phyloP scores from a whole-genome alignment of 768 basidiomycete genomes.

The Mycena metata region DNA sequence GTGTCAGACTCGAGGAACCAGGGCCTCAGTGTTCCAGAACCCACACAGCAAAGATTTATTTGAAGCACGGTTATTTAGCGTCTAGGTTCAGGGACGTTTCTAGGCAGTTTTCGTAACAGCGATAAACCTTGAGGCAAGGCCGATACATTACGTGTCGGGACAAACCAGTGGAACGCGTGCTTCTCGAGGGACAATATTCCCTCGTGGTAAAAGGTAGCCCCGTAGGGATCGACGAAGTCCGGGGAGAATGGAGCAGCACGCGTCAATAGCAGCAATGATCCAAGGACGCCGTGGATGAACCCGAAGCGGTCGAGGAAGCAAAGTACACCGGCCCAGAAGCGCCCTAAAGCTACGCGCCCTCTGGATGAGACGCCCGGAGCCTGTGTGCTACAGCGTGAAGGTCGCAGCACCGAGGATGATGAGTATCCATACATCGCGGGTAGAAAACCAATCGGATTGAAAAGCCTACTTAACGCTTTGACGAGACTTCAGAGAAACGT shows the following conservation, averaged over 20 bases:
- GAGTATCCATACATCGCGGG: conserved; percentile 27
- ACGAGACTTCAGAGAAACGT: conserved; percentile 23
- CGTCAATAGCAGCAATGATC: conserved; percentile 8
- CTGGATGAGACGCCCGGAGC: conserved; percentile 19
- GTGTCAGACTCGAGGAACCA: conserved; percentile 13
- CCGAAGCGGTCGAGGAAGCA: conserved; percentile 14
- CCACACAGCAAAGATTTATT: background rate
- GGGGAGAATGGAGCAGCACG: conserved; percentile 1
- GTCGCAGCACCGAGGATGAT: conserved; percentile 25
- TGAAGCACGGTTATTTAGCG: conserved; percentile 23
- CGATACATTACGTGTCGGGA: conserved; percentile 22
- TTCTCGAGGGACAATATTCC: conserved; percentile 1
- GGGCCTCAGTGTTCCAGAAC: conserved; percentile 10
- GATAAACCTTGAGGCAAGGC: conserved; percentile 21
- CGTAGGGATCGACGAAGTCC: conserved; percentile 7
- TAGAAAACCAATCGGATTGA: conserved; percentile 24
- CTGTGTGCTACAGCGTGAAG: conserved; percentile 14
- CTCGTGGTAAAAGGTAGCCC: conserved; percentile 3
- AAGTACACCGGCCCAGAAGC: conserved; percentile 21
- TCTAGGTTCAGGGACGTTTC: conserved; percentile 19
- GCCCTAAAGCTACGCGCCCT: conserved; percentile 22
- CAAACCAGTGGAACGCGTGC: background rate
- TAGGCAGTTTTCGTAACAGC: conserved; percentile 9
- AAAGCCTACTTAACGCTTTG: conserved; percentile 19
- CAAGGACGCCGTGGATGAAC: conserved; percentile 24